Evolutionary conservation across 257 asterid species (phyloP), one percentile per base, ranked within the genome.

Genomic region (Thymus mandschuricus): DNA sequence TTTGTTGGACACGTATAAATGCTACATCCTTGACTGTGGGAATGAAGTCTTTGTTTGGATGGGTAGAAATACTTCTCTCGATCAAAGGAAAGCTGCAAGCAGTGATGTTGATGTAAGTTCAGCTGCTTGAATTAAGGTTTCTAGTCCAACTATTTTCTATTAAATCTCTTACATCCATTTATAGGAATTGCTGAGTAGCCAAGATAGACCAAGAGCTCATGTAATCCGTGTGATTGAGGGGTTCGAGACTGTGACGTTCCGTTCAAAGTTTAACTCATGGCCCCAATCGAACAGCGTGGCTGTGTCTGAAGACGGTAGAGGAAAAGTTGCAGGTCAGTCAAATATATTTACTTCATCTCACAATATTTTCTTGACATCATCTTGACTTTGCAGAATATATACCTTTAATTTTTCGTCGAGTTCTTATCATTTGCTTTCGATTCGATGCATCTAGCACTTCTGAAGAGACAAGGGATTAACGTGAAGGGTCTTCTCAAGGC

Each of bases 291-390:
- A 84, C 74, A 78, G 73, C 69, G 90, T 85, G 70, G 78, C 97
- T 41, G 98, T 87, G 52, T 54, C 97, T 28, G 98, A 92, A 84
- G 98, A 95, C 74, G 96, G 98, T 72, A 85, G 98, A 80, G 99
- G 99, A 77, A 95, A 88, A 85, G 97, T 95, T 78, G 99, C 98
- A 70, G 98, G 99, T 95, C 35, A 81, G 97, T 83, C 48, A 72
- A n/a, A 55, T 43, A 52, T 46, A 58, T 68, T 49, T 55, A 31
- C 34, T 71, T 71, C 48, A 45, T 62, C 44, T 60, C 46, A 38
- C 7, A 38, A 38, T 38, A 38, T 38, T 56, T 45, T 15, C 79
- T 77, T 64, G 31, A 40, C 52, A 29, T 40, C 4, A 43, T 67
- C 57, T 34, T 71, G 70, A 73, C 81, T 73, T 52, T 64, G 62